Evolutionary conservation across 768 basidiomycete genomes (phyloP).

Genomic region (Tylopilus vinaceipallidus): DNA sequence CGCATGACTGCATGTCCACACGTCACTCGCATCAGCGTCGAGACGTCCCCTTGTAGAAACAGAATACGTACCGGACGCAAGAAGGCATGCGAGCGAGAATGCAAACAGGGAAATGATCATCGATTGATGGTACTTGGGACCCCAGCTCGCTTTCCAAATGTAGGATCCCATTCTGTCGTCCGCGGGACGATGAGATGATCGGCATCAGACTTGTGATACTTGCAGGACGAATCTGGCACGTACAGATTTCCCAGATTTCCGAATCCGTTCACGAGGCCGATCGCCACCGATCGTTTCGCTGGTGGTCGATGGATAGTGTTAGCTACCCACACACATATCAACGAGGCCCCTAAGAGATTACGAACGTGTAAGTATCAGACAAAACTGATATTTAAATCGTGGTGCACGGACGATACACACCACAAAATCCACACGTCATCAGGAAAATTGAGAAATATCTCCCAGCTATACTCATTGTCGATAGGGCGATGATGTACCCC

Average conservation of each 20-base stretch:
- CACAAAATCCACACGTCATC: conserved; percentile 55
- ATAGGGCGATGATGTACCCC: conserved; percentile 42
- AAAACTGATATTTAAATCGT: conserved; percentile 34
- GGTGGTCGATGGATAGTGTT: conserved; percentile 61
- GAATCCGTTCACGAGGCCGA: conserved; percentile 59
- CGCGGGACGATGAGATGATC: not conserved
- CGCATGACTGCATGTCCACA: conserved; percentile 37
- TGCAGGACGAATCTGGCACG: conserved; percentile 21
- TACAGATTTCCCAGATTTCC: conserved; percentile 60
- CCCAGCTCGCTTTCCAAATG: conserved; percentile 61
- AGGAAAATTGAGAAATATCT: conserved; percentile 64
- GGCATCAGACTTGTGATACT: too few relatives aligned
- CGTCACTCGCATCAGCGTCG: too few relatives aligned
- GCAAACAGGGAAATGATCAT: conserved; percentile 50
- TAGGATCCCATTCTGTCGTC: conserved; percentile 54
- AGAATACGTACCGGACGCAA: conserved; percentile 34
- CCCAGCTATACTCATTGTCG: conserved; percentile 47
- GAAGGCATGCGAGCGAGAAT: conserved; percentile 30
- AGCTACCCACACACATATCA: conserved; percentile 58
- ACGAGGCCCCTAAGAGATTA: conserved; percentile 36
- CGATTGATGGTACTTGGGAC: conserved; percentile 58
- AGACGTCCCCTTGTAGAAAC: not conserved
- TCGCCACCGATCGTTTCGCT: conserved; percentile 50
- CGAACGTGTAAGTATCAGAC: conserved; percentile 48
- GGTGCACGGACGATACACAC: conserved; percentile 20